Evolutionary conservation across 2,329 filamentous ascomycete species (phyloP).

Genomic region (Colletotrichum tropicicola): DNA sequence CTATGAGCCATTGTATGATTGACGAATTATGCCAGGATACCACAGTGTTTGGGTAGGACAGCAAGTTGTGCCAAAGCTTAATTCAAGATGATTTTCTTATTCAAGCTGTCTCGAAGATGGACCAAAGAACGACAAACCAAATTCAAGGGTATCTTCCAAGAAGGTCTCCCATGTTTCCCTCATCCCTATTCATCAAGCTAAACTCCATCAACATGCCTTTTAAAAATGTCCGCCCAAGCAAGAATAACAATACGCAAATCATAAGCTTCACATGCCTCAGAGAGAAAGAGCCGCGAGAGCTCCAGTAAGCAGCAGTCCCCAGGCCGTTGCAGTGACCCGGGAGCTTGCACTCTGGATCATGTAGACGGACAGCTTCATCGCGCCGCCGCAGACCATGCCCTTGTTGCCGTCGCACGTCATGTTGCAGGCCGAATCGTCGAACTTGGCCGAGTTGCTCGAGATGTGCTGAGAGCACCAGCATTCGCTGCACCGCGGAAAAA

Average conservation of each 20-base stretch:
- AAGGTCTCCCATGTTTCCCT: not conserved
- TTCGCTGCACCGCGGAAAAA: conserved; percentile 52
- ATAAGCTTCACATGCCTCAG: not conserved
- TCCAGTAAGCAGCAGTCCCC: not conserved
- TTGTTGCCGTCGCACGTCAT: conserved; percentile 63
- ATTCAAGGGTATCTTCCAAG: conserved; percentile 3
- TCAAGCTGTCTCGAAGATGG: not conserved
- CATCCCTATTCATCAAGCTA: no score
- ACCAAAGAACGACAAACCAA: not conserved
- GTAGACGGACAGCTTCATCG: conserved; percentile 58
- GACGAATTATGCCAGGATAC: conserved; percentile 21
- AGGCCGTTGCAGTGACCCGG: not conserved
- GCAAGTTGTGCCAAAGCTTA: not conserved
- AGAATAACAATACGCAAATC: not conserved
- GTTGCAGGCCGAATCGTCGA: conserved; percentile 58
- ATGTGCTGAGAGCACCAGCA: conserved; percentile 67
- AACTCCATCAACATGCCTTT: no score
- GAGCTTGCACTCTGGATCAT: conserved; percentile 18
- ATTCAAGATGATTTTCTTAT: not conserved
- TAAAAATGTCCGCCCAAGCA: no score
- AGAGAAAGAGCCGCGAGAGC: not conserved
- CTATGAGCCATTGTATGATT: conserved; percentile 39
- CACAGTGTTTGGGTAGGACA: not conserved
- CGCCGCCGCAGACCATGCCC: conserved; percentile 62
- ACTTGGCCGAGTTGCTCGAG: conserved; percentile 53